These are phyloP conservation scores for Scedosporium aurantiacum DNA, from an alignment of 2,329 filamentous ascomycete species.

Conservation along the genomic window DNA sequence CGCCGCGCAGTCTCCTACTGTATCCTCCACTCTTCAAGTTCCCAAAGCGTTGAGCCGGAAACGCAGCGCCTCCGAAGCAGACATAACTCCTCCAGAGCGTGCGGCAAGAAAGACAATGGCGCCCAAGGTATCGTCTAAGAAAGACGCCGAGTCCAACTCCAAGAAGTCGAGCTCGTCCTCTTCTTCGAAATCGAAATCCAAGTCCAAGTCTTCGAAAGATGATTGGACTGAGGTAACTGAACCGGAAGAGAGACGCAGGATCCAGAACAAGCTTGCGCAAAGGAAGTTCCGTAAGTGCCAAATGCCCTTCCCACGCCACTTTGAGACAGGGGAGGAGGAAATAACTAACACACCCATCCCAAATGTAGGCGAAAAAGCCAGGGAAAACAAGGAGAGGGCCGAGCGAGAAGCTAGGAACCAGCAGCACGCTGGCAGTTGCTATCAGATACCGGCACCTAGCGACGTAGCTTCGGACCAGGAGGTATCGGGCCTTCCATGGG, in stretches of 20 bases:
- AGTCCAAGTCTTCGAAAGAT: constrained; percentile 35
- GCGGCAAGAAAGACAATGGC: constrained; percentile 18
- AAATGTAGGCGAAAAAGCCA: constrained; percentile 53
- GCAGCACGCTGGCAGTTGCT: constrained; percentile 51
- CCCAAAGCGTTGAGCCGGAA: constrained; percentile 7
- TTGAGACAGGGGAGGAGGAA: background rate
- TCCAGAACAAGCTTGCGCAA: constrained; percentile 68
- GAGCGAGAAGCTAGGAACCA: constrained; percentile 54
- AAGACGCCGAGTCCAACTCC: constrained; percentile 13
- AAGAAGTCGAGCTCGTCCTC: constrained; percentile 17
- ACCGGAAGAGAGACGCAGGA: constrained; percentile 58
- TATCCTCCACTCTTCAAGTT: background rate
- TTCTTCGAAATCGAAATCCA: constrained; percentile 26
- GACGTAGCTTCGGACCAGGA: constrained; percentile 41
- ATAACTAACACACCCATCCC: background rate
- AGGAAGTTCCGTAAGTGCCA: constrained; percentile 57
- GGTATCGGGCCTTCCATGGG: constrained; percentile 61
- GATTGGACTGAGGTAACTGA: constrained; percentile 63
- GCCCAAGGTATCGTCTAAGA: constrained; percentile 16
- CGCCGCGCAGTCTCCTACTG: background rate
- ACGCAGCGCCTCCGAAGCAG: constrained; percentile 10
- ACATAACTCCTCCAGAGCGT: constrained; percentile 19
- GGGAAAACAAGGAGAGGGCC: constrained; percentile 54
- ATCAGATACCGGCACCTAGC: constrained; percentile 46
- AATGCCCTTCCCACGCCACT: background rate